phyloP scores from a whole-genome alignment of 345 rosid species.

The Gossypium mustelinum region DNA sequence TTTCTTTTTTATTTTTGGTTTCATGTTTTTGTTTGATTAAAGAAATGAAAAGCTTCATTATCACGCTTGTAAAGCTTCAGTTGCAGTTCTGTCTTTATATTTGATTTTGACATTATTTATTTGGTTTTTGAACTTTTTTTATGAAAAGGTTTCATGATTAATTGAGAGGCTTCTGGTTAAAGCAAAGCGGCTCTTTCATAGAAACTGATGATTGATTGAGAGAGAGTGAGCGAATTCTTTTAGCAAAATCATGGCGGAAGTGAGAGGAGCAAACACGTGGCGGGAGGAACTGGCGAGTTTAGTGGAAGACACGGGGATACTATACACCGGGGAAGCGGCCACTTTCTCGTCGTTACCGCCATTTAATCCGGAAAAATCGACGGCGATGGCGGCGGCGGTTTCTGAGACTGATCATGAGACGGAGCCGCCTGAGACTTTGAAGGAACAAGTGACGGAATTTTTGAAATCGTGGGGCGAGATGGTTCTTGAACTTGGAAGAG shows the following conservation, averaged over 20 bases:
- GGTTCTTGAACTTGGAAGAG: constrained; percentile 73
- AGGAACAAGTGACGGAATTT: constrained; percentile 67
- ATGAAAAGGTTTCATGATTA: constrained; percentile 14
- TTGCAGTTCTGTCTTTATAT: constrained; percentile 28
- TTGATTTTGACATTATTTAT: constrained; percentile 16
- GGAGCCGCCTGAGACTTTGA: constrained; percentile 50
- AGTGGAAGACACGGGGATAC: constrained; percentile 43
- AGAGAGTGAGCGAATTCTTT: neutral
- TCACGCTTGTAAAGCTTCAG: constrained; percentile 55
- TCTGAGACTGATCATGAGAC: constrained; percentile 10
- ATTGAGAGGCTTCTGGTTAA: constrained; percentile 11
- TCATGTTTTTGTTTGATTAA: constrained; percentile 1
- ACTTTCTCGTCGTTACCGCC: constrained; percentile 26
- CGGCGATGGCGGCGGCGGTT: constrained; percentile 15
- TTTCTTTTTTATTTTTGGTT: neutral
- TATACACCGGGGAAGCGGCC: constrained; percentile 39
- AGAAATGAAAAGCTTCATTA: constrained; percentile 36
- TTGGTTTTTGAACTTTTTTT: neutral
- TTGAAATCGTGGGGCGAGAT: constrained; percentile 89
- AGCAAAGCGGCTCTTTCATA: constrained; percentile 17
- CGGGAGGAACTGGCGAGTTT: constrained; percentile 65
- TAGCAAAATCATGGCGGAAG: constrained; percentile 48
- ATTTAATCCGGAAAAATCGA: constrained; percentile 18
- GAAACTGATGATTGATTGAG: constrained; percentile 15
- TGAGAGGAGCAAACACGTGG: constrained; percentile 56